A percentile compares a stretch with the other conserved stretches of the same genome.
Evolutionary conservation across 345 rosid species (phyloP).

Genomic region (Dipteronia dyeriana): DNA sequence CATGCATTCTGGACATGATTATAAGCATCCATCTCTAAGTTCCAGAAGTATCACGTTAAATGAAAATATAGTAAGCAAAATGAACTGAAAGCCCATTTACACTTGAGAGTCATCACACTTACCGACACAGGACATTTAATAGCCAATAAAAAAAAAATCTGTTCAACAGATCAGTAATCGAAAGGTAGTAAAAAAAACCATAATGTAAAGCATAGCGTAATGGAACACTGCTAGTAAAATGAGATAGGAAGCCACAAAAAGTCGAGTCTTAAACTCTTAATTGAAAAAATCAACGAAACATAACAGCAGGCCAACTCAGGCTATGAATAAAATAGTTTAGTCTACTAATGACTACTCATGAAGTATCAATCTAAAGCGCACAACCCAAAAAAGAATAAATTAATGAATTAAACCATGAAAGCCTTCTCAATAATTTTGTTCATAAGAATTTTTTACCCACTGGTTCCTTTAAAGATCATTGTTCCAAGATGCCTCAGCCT

Average conservation of each 20-base stretch:
- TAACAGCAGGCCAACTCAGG: neutral
- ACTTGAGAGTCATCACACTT: neutral
- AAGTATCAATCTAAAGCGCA: neutral
- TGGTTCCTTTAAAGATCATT: neutral
- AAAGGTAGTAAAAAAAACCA: neutral
- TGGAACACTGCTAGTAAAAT: neutral
- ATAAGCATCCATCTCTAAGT: neutral
- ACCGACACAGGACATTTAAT: neutral
- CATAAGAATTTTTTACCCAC: neutral
- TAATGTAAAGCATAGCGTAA: neutral
- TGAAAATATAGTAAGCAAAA: neutral
- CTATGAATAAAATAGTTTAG: neutral
- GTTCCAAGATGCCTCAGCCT: neutral
- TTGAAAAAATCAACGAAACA: neutral
- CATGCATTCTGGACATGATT: neutral
- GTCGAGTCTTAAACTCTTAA: neutral
- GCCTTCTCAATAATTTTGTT: neutral
- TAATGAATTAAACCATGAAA: neutral
- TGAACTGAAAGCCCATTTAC: neutral
- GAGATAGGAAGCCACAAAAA: neutral
- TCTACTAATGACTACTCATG: neutral
- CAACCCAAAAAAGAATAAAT: neutral
- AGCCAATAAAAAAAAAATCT: neutral
- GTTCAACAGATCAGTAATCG: neutral
- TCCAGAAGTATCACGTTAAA: neutral